Evolutionary conservation across 306 rosid species (phyloP).

Genomic region (Quercus robur): DNA sequence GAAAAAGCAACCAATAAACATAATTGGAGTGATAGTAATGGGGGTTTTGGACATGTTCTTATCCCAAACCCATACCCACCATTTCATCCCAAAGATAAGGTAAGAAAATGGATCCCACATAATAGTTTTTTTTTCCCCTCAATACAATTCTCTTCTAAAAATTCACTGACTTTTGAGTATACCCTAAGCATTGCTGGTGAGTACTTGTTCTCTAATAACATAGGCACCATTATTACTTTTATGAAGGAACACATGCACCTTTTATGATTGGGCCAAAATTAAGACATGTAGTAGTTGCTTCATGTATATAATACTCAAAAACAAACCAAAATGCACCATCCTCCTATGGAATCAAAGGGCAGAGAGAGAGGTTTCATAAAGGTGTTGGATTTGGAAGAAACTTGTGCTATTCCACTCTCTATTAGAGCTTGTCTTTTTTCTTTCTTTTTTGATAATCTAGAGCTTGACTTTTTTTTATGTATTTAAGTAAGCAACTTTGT

Average conservation of each 20-base stretch:
- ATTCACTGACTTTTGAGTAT: conserved; percentile 56
- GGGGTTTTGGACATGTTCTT: background rate
- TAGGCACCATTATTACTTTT: conserved; percentile 61
- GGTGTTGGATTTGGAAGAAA: background rate
- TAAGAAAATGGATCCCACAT: conserved; percentile 40
- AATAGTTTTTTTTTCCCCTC: conserved; percentile 3
- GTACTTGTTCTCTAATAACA: conserved; percentile 44
- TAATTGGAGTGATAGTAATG: conserved; percentile 5
- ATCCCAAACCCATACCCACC: conserved; percentile 31
- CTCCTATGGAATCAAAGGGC: background rate
- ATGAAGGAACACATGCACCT: conserved; percentile 63
- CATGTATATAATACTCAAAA: background rate
- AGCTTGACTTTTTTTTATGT: background rate
- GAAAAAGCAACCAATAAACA: conserved; percentile 28
- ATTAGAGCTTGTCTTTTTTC: background rate
- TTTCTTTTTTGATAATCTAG: background rate
- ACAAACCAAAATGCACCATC: background rate
- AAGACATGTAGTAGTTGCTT: conserved; percentile 26
- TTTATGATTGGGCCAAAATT: conserved; percentile 32
- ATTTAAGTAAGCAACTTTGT: background rate
- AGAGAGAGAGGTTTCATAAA: conserved; percentile 4
- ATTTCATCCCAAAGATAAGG: conserved; percentile 17
- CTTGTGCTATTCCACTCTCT: background rate
- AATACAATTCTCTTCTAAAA: conserved; percentile 21
- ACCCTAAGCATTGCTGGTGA: conserved; percentile 75